Conservation (phyloP, 2,329 filamentous ascomycete species). For the Sporothrix phasma region DNA sequence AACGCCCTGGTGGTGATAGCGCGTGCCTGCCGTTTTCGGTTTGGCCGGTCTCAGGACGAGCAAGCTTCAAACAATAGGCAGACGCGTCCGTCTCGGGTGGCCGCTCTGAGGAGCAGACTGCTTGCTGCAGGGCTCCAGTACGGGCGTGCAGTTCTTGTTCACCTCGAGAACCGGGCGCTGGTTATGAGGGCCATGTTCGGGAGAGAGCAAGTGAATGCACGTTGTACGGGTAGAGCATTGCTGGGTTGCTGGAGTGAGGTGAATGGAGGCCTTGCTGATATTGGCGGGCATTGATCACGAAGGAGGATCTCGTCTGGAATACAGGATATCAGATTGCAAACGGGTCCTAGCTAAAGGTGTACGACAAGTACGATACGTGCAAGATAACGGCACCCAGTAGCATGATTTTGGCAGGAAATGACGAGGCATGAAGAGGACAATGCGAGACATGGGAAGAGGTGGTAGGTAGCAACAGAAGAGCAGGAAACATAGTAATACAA, state of each 20-base stretch:
- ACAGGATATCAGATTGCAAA: constrained; percentile 1
- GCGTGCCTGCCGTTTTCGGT: background rate
- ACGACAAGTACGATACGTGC: background rate
- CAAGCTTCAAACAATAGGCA: background rate
- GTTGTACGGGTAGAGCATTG: too few relatives aligned
- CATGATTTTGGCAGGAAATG: background rate
- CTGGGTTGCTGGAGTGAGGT: background rate
- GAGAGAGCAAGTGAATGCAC: background rate
- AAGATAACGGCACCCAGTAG: constrained; percentile 4
- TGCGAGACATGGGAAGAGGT: background rate
- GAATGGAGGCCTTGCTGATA: background rate
- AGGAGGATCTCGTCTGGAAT: too few relatives aligned
- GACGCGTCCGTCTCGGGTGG: background rate
- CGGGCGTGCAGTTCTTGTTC: background rate
- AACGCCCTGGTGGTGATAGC: background rate
- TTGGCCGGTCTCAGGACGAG: background rate
- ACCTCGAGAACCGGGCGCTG: background rate
- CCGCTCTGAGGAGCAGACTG: background rate
- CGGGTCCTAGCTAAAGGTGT: background rate
- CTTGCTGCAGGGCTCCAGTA: background rate
- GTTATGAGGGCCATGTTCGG: background rate
- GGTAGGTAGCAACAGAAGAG: background rate
- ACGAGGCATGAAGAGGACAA: background rate
- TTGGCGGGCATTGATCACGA: background rate
- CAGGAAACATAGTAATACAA: background rate